Percentiles rank a stretch among this genome's conserved stretches.
phyloP scores from a whole-genome alignment of 176 grass and related monocot genomes.

The Urochloa ruziziensis region DNA sequence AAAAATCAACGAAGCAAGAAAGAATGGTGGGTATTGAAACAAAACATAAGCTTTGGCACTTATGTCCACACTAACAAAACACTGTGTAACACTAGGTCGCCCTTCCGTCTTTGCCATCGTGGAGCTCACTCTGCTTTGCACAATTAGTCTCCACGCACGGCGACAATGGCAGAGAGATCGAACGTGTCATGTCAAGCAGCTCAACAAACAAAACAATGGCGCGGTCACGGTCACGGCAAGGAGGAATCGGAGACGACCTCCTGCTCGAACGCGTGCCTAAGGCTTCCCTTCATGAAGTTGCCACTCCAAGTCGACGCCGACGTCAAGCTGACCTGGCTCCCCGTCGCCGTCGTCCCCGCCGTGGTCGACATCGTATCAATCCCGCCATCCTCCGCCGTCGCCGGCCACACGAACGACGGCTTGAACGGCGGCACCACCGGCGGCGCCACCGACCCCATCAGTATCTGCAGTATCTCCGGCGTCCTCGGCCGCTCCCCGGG shows the following conservation, averaged over 20 bases:
- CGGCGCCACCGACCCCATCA: slow-evolving; percentile 41
- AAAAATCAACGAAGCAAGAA: background rate
- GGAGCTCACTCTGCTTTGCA: background rate
- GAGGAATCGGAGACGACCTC: background rate
- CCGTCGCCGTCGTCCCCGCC: slow-evolving; percentile 12
- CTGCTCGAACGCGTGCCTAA: background rate
- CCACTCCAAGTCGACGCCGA: slow-evolving; percentile 59
- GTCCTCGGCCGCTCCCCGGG: slow-evolving; percentile 66
- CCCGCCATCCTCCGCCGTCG: background rate
- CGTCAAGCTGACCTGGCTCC: slow-evolving; percentile 42
- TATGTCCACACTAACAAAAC: background rate
- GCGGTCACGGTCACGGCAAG: background rate
- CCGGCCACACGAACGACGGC: slow-evolving; percentile 75
- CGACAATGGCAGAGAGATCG: background rate
- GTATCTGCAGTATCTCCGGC: slow-evolving; percentile 49
- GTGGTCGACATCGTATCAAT: slow-evolving; percentile 35
- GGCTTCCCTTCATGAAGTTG: slow-evolving; percentile 19
- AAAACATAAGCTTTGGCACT: background rate
- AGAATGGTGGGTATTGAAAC: background rate
- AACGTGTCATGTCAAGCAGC: background rate
- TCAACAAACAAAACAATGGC: too few relatives aligned
- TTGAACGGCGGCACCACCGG: slow-evolving; percentile 64
- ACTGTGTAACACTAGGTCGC: background rate
- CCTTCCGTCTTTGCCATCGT: background rate
- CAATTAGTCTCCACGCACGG: slow-evolving; percentile 21